Evolutionary conservation across 257 asterid genomes (phyloP).

Genomic region (Leptodermis oblonga): DNA sequence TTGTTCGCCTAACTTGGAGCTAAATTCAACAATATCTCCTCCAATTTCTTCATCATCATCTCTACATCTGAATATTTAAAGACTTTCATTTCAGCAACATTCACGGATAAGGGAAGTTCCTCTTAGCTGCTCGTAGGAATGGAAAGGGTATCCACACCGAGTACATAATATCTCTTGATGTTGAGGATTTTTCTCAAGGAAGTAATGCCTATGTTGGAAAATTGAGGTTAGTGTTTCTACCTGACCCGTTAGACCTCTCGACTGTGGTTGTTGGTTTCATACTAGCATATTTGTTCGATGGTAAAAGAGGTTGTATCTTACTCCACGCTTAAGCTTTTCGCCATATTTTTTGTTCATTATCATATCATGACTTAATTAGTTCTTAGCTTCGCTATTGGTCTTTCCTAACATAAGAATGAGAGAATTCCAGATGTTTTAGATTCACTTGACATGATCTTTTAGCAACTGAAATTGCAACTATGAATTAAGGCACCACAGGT

Average conservation of each 20-base stretch:
- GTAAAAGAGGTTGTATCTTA: neutral
- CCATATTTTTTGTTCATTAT: neutral
- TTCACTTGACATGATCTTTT: too few species aligned
- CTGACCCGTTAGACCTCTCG: slow-evolving; percentile 5
- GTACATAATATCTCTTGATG: slow-evolving; percentile 78
- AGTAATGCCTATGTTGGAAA: slow-evolving; percentile 94
- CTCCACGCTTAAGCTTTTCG: neutral
- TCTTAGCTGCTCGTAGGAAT: slow-evolving; percentile 79
- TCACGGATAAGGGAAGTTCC: slow-evolving; percentile 85
- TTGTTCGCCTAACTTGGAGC: neutral
- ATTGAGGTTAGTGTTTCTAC: slow-evolving; percentile 52
- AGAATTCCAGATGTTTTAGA: neutral
- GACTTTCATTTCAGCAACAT: slow-evolving; percentile 44
- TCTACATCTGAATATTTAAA: slow-evolving; percentile 5
- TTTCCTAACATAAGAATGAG: neutral
- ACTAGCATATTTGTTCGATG: neutral
- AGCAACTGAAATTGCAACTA: too few species aligned
- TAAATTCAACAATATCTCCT: neutral
- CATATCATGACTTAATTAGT: too few species aligned
- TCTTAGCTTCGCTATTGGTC: neutral
- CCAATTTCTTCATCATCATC: neutral
- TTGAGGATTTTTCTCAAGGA: slow-evolving; percentile 78
- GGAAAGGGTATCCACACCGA: slow-evolving; percentile 79
- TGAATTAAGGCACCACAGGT: too few species aligned
- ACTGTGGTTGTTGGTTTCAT: neutral